Conservation (phyloP, 345 rosid genomes). For the Laguncularia racemosa region DNA sequence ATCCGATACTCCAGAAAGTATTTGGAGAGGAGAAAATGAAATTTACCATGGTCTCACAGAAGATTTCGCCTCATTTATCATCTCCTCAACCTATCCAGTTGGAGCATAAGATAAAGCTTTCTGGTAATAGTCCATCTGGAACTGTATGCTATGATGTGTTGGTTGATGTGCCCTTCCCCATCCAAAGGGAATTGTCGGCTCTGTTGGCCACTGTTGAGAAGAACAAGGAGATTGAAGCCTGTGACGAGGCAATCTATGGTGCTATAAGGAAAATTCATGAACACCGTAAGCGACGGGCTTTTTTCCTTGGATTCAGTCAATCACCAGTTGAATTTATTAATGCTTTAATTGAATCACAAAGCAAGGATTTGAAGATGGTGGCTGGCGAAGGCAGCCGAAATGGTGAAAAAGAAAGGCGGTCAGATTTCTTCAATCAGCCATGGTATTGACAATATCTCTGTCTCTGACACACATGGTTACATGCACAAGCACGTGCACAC, state of each 20-base stretch:
- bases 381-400: conserved; percentile 86
- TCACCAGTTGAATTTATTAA: conserved; percentile 94
- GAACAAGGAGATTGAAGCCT: conserved; percentile 91
- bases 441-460: conserved; percentile 43
- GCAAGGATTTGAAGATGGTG: conserved; percentile 79
- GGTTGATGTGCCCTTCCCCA: conserved; percentile 88
- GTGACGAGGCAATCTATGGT: conserved; percentile 89
- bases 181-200: conserved; percentile 80
- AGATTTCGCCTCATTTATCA: conserved; percentile 69
- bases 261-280: conserved; percentile 93
- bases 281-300: conserved; percentile 85
- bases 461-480: background rate
- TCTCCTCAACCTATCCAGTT: conserved; percentile 88
- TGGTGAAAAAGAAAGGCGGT: conserved; percentile 77
- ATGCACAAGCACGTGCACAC: no score
- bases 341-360: conserved; percentile 88
- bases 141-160: conserved; percentile 92
- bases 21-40: conserved; percentile 87
- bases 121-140: conserved; percentile 74
- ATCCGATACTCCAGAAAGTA: conserved; percentile 78
- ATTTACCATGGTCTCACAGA: conserved; percentile 86
- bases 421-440: conserved; percentile 94
- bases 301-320: conserved; percentile 95
- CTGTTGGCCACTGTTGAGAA: conserved; percentile 89
- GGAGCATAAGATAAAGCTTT: conserved; percentile 87